Evolutionary conservation across 2,329 filamentous ascomycete genomes (phyloP), one percentile per base, ranked within the genome.

Genomic region (Phialocephala sp.): DNA sequence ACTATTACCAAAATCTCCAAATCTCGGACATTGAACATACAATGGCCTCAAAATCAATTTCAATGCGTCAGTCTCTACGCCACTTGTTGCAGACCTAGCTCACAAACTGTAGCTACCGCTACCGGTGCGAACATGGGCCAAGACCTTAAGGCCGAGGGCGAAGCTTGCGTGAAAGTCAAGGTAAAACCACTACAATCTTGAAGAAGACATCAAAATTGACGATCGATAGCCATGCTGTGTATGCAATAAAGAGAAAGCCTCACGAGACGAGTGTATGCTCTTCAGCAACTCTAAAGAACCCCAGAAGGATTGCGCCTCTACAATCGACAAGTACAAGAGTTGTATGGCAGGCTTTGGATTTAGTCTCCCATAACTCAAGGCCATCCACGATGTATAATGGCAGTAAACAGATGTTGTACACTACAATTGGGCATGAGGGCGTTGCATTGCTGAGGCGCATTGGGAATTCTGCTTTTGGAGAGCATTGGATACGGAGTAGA

Each of bases 181-280:
- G 74, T 76, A 69, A 37, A 20, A 56, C 22, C 27, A 8, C n/a
- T 20, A 56, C 41, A 32, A 12, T 20, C 37, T 12, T 45, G 22
- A 35, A 12, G 24, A 22, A 27, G 36, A 24, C 14, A 4, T 41
- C 54, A n/a, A 14, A 50, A 45, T 18, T 39, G 52, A 37, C 41
- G 14, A 27, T 45, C 20, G 20, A 66, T 75, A 97, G 93, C 94
- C 94, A 52, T 98, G 95, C 86, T 98, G 95, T 78, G 95, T 98
- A 36, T 99, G 95, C 87, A 97, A 94, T 77, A 88, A 95, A 54
- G 93, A 99, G 80, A 99, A 99, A 80, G 85, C 92, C 45, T 86
- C 86, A 73, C 92, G 95, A 69, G 95, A 99, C 82, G 94, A 99
- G 81, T 99, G 95, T 84, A 98, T 99, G 94, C 91, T 99, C 64